A percentile compares a stretch with the other conserved stretches of the same genome.
These are phyloP conservation scores for Fusarium oligoseptatum DNA, from an alignment of 2,329 filamentous ascomycete genomes.

Conservation along the genomic window DNA sequence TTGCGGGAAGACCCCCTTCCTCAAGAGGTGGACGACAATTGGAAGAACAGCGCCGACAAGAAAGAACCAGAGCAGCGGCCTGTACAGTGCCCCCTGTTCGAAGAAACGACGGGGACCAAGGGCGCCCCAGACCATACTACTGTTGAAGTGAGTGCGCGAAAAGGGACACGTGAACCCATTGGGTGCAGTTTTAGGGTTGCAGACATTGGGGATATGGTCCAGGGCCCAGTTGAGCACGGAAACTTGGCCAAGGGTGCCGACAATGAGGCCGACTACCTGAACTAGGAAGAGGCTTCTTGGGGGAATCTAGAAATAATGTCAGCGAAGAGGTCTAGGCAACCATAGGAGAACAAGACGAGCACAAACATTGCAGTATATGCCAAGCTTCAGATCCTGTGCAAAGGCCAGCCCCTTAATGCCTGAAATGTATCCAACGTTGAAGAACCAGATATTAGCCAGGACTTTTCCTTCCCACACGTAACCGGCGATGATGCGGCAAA, in stretches of 20 bases:
- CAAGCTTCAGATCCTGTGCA: conserved; percentile 61
- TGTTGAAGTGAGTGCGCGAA: conserved; percentile 61
- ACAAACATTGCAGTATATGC: conserved; percentile 53
- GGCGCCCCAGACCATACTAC: conserved; percentile 68
- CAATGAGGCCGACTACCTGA: conserved; percentile 58
- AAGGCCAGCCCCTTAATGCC: conserved; percentile 58
- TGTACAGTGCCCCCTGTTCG: conserved; percentile 63
- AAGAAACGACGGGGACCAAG: conserved; percentile 70
- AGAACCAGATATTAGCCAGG: conserved; percentile 55
- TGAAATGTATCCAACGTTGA: conserved; percentile 56
- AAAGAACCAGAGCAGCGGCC: conserved; percentile 65
- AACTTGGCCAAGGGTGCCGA: conserved; percentile 60
- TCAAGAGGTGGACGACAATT: conserved; percentile 58
- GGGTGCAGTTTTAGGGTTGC: conserved; percentile 54
- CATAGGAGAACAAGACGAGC: background rate
- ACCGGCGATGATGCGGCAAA: conserved; percentile 59
- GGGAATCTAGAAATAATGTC: conserved; percentile 51
- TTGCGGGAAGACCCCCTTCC: conserved; percentile 39
- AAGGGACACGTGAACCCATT: conserved; percentile 61
- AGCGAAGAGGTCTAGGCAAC: background rate
- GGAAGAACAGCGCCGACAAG: conserved; percentile 64
- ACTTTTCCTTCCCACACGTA: conserved; percentile 61
- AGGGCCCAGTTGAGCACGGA: conserved; percentile 54
- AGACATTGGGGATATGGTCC: conserved; percentile 64
- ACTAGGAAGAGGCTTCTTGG: conserved; percentile 59